A percentile compares a stretch with the other conserved stretches of the same genome.
Conservation (phyloP, 2,329 filamentous ascomycete species). For the Fusarium paranaense region DNA sequence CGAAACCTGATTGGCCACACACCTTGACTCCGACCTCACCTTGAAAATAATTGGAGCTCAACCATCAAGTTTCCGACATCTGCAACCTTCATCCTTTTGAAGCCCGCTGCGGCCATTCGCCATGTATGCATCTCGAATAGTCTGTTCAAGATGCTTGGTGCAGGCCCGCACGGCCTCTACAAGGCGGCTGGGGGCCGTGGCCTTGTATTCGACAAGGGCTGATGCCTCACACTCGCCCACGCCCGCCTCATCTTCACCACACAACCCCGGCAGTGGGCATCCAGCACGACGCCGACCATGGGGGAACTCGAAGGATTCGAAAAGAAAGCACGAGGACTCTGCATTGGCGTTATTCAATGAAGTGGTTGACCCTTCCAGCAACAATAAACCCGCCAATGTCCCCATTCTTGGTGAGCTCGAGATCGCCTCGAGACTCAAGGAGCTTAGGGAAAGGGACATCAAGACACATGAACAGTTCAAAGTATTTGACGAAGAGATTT, state of each 20-base stretch:
- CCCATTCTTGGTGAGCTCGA: conserved; percentile 44
- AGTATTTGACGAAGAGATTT: conserved; percentile 45
- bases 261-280: conserved; percentile 12
- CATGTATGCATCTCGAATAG: conserved; percentile 51
- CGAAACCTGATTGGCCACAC: conserved; percentile 34
- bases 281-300: background rate
- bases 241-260: conserved; percentile 9
- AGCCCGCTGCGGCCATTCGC: conserved; percentile 18
- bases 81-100: conserved; percentile 1
- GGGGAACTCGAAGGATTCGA: conserved; percentile 9
- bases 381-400: background rate
- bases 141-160: conserved; percentile 51
- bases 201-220: conserved; percentile 42
- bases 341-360: conserved; percentile 52
- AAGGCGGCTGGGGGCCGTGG: conserved; percentile 33
- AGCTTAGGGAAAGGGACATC: conserved; percentile 34
- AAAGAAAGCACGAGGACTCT: conserved; percentile 30
- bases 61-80: conserved; percentile 20
- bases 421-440: conserved; percentile 46
- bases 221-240: conserved; percentile 18
- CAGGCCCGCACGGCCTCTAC: conserved; percentile 39
- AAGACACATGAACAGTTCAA: conserved; percentile 34
- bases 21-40: conserved; percentile 21
- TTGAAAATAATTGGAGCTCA: conserved; percentile 39
- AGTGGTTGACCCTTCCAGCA: conserved; percentile 43